Conservation (phyloP, 2,329 filamentous ascomycete genomes). For the Drechslera avenae region DNA sequence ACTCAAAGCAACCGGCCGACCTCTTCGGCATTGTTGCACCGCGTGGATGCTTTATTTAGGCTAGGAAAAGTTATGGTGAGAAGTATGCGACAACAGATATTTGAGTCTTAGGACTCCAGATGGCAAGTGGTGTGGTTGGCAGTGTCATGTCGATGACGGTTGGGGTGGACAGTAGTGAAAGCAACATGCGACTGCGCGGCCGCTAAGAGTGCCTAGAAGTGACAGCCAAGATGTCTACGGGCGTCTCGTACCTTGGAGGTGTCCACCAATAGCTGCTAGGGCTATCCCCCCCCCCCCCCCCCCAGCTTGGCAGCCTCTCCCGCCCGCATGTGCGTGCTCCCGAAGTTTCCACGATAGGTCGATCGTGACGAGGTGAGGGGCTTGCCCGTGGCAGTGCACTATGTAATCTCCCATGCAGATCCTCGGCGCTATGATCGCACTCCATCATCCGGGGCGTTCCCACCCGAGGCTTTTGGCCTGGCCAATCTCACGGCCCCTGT, state of each 20-base stretch:
- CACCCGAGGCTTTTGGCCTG: too few relatives aligned
- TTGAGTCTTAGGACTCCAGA: not conserved
- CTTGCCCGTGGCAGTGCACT: not conserved
- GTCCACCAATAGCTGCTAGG: constrained; percentile 9
- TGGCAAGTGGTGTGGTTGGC: not conserved
- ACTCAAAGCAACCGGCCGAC: constrained; percentile 45
- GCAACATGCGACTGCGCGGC: constrained; percentile 3
- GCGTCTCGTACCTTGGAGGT: constrained; percentile 13
- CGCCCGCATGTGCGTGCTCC: constrained; percentile 4
- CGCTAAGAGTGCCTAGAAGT: constrained; percentile 9
- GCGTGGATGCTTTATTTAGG: constrained; percentile 8
- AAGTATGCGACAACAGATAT: not conserved
- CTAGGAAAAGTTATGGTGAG: not conserved
- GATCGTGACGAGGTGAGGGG: not conserved
- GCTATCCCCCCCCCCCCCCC: too few relatives aligned
- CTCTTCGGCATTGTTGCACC: constrained; percentile 42
- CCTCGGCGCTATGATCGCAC: not conserved
- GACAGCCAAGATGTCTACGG: constrained; percentile 11
- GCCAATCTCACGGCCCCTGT: too few relatives aligned
- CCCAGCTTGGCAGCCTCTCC: constrained; percentile 7
- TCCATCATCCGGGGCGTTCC: too few relatives aligned
- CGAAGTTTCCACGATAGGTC: not conserved
- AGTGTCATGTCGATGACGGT: constrained; percentile 6
- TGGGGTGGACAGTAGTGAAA: constrained; percentile 1
- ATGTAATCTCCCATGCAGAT: not conserved